Evolutionary conservation across 2,329 filamentous ascomycete genomes (phyloP).

Genomic region (Exophiala viscosa): DNA sequence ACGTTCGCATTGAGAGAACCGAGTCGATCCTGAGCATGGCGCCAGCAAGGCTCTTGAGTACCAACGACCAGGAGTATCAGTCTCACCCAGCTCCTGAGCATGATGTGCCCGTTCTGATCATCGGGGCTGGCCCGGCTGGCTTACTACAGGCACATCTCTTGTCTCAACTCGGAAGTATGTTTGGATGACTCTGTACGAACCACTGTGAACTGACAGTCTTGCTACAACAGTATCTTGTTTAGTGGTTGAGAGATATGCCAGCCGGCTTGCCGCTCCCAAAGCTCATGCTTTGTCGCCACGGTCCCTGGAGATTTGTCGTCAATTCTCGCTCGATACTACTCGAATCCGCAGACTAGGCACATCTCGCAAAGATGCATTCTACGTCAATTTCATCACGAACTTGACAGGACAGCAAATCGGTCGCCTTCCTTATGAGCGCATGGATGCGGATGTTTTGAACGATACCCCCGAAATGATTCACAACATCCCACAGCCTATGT

Average conservation of each 20-base stretch:
- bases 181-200: background rate
- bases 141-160: conserved; percentile 36
- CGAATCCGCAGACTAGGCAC: conserved; percentile 29
- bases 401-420: conserved; percentile 37
- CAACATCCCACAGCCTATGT: conserved; percentile 18
- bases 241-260: conserved; percentile 30
- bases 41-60: too few species aligned
- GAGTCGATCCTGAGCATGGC: too few species aligned
- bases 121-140: conserved; percentile 38
- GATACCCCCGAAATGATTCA: conserved; percentile 34
- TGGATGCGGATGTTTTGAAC: conserved; percentile 32
- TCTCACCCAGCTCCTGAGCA: too few species aligned
- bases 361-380: conserved; percentile 35
- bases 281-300: conserved; percentile 32
- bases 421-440: conserved; percentile 32
- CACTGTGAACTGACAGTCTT: too few species aligned
- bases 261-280: conserved; percentile 30
- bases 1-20: too few species aligned
- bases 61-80: too few species aligned
- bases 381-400: conserved; percentile 42
- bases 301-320: conserved; percentile 32
- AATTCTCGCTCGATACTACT: conserved; percentile 30
- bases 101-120: conserved; percentile 35
- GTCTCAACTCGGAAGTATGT: conserved; percentile 31
- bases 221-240: conserved; percentile 20